Conservation (phyloP, 2,329 filamentous ascomycete genomes). For the Escovopsis sp. region DNA sequence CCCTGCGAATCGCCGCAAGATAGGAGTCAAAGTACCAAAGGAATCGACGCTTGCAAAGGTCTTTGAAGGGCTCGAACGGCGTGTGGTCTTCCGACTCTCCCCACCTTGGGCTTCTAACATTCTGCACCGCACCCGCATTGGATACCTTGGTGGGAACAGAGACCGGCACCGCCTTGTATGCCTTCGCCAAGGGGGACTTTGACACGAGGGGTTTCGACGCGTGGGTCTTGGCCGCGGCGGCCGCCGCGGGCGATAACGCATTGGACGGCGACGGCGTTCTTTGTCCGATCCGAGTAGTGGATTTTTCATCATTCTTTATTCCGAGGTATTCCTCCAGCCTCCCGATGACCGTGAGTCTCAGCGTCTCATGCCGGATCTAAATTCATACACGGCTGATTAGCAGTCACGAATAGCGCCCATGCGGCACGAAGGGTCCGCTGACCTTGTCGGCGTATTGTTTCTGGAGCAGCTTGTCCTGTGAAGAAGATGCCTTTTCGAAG, state of each 20-base stretch:
- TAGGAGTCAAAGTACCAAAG: conserved; percentile 95
- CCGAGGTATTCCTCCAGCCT: conserved; percentile 66
- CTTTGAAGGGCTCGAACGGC: conserved; percentile 73
- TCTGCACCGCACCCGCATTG: conserved; percentile 33
- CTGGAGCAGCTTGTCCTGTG: conserved; percentile 57
- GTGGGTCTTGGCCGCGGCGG: conserved; percentile 11
- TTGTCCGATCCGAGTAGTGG: background rate
- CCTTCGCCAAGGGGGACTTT: too few relatives aligned
- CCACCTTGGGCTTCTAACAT: too few relatives aligned
- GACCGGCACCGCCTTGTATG: too few relatives aligned
- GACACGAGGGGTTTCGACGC: conserved; percentile 31
- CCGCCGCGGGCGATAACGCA: too few relatives aligned
- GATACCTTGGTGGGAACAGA: too few relatives aligned
- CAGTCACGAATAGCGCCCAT: too few relatives aligned
- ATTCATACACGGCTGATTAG: conserved; percentile 5
- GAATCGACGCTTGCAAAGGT: conserved; percentile 81
- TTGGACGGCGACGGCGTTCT: too few relatives aligned
- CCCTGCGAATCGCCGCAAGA: conserved; percentile 51
- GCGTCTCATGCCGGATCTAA: conserved; percentile 78
- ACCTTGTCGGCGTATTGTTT: conserved; percentile 68
- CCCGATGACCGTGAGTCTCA: conserved; percentile 75
- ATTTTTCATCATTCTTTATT: conserved; percentile 39
- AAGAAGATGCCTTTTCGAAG: conserved; percentile 59
- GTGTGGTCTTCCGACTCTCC: too few relatives aligned
- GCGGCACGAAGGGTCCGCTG: conserved; percentile 3